phyloP scores from a whole-genome alignment of 495 filamentous ascomycete genomes.

The Penicillium daleae region DNA sequence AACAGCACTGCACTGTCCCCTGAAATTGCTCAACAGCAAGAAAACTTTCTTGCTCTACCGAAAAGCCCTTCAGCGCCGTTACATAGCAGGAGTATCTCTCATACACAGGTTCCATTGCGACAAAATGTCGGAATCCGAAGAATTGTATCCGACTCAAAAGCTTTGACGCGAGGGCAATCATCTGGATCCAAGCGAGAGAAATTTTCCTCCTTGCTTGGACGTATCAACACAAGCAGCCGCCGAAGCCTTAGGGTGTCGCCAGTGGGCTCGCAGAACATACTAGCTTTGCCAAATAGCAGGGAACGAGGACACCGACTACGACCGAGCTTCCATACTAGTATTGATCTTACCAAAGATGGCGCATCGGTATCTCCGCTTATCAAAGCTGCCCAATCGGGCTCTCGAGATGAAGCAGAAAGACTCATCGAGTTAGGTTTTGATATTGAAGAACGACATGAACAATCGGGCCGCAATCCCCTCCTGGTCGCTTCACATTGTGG shows the following conservation, averaged over 20 bases:
- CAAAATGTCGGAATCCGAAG: constrained; percentile 21
- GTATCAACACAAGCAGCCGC: constrained; percentile 28
- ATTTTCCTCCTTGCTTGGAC: constrained; percentile 30
- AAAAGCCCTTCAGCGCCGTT: constrained; percentile 29
- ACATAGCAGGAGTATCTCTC: constrained; percentile 34
- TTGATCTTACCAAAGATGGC: constrained; percentile 43
- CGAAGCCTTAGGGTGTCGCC: constrained; percentile 9
- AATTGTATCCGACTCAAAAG: constrained; percentile 34
- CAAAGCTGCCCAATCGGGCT: constrained; percentile 45
- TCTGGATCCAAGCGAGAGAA: constrained; percentile 28
- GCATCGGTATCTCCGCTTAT: constrained; percentile 44
- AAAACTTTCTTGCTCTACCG: constrained; percentile 18
- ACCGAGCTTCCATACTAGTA: constrained; percentile 40
- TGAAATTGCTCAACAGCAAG: constrained; percentile 12
- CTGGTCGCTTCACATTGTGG: constrained; percentile 54
- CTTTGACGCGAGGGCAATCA: constrained; percentile 12
- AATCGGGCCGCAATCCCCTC: constrained; percentile 45
- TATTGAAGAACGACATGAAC: constrained; percentile 42
- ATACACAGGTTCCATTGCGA: constrained; percentile 12
- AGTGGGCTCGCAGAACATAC: constrained; percentile 16
- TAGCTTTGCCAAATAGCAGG: constrained; percentile 1
- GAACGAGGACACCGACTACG: constrained; percentile 25
- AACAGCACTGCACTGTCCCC: background rate
- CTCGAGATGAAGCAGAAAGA: constrained; percentile 42
- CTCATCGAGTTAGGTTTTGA: constrained; percentile 44